These are phyloP conservation scores for Recurvomyces mirabilis DNA, from an alignment of 495 filamentous ascomycete species.

Conservation along the genomic window DNA sequence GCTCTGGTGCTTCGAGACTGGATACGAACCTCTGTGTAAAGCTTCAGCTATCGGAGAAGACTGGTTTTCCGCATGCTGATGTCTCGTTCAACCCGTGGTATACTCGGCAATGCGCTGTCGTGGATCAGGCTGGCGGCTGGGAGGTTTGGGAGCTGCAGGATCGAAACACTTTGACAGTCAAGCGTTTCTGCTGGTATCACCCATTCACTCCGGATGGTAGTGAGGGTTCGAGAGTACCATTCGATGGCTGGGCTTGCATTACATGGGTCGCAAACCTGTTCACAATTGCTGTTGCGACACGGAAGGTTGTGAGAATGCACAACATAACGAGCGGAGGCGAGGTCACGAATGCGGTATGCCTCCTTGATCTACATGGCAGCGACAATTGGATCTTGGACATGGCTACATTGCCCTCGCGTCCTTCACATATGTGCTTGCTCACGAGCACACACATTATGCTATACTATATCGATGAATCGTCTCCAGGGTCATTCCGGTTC, in stretches of 20 bases:
- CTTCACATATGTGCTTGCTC: conserved; percentile 25
- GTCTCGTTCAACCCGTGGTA: conserved; percentile 70
- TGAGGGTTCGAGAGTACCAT: background rate
- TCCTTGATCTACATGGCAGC: background rate
- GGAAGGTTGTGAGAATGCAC: conserved; percentile 22
- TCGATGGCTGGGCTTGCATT: conserved; percentile 23
- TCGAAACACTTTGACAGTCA: background rate
- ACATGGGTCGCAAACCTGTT: conserved; percentile 27
- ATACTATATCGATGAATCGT: conserved; percentile 9
- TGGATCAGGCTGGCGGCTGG: conserved; percentile 67
- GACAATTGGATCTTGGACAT: conserved; percentile 29
- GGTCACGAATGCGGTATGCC: background rate
- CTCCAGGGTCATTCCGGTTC: conserved; percentile 19
- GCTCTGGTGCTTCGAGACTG: conserved; percentile 40
- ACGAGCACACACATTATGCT: conserved; percentile 26
- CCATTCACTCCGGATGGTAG: background rate
- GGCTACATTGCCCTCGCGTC: conserved; percentile 9
- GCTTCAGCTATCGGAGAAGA: conserved; percentile 42
- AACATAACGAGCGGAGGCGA: conserved; percentile 15
- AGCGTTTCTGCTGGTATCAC: background rate
- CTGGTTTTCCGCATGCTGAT: conserved; percentile 53
- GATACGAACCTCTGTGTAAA: conserved; percentile 50
- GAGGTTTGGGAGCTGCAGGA: conserved; percentile 58
- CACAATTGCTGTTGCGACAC: conserved; percentile 27
- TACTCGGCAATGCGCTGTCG: conserved; percentile 54